phyloP scores from a whole-genome alignment of 2,329 filamentous ascomycete genomes.

The Curvularia spicifera region DNA sequence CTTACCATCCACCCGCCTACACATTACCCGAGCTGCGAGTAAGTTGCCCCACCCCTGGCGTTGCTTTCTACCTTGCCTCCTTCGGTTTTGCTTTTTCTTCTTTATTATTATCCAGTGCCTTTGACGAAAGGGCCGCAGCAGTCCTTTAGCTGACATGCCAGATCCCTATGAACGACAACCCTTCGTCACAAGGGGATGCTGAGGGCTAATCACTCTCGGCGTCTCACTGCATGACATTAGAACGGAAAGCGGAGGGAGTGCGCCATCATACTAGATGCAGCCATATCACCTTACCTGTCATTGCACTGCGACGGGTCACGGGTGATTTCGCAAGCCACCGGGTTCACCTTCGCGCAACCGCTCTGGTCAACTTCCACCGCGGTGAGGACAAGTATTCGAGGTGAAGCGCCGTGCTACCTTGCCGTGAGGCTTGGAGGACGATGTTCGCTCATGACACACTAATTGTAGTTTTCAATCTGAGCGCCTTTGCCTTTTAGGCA shows the following conservation, averaged over 20 bases:
- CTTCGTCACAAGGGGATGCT: slow-evolving; percentile 31
- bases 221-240: slow-evolving; percentile 38
- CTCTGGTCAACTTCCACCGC: slow-evolving; percentile 28
- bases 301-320: slow-evolving; percentile 25
- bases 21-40: slow-evolving; percentile 36
- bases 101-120: background rate
- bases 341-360: slow-evolving; percentile 22
- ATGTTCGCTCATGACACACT: slow-evolving; percentile 36
- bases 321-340: slow-evolving; percentile 23
- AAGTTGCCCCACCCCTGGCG: slow-evolving; percentile 15
- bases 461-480: slow-evolving; percentile 49
- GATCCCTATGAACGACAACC: slow-evolving; percentile 41
- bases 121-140: background rate
- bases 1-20: slow-evolving; percentile 23
- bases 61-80: background rate
- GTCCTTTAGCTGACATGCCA: slow-evolving; percentile 18
- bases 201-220: slow-evolving; percentile 33
- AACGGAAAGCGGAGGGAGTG: slow-evolving; percentile 48
- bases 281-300: slow-evolving; percentile 24
- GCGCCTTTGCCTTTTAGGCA: slow-evolving; percentile 32
- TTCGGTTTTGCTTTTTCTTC: background rate
- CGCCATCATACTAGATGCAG: slow-evolving; percentile 32
- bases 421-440: slow-evolving; percentile 23
- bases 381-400: slow-evolving; percentile 30
- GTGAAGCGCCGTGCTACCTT: slow-evolving; percentile 36